Evolutionary conservation across 352 stramenopile species (phyloP).

Genomic region (Thraustochytrium sp.): DNA sequence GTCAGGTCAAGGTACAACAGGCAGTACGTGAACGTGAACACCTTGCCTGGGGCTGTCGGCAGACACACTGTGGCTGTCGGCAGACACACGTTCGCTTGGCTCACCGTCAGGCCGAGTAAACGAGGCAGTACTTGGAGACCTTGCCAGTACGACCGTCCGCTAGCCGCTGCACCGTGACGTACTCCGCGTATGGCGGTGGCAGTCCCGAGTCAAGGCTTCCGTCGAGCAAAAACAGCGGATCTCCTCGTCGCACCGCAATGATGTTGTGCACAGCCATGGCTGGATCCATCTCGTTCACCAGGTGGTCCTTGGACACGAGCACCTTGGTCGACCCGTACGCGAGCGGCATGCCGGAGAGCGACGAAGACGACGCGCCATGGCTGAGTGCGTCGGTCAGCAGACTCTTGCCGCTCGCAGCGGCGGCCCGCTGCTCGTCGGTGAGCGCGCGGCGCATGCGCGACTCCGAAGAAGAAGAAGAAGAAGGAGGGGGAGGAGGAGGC

Average conservation of each 20-base stretch:
- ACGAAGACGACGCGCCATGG: no score
- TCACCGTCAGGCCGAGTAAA: not conserved
- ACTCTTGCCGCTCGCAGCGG: not conserved
- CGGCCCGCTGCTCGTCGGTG: not conserved
- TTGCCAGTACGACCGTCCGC: slow-evolving; percentile 23
- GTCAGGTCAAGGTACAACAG: no score
- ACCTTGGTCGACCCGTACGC: not conserved
- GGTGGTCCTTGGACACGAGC: not conserved
- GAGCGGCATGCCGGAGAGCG: not conserved
- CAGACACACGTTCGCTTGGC: no score
- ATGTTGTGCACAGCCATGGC: slow-evolving; percentile 29
- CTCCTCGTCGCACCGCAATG: not conserved
- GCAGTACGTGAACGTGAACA: no score
- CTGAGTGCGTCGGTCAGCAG: not conserved
- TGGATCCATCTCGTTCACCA: not conserved
- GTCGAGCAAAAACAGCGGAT: slow-evolving; percentile 17
- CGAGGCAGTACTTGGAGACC: slow-evolving; percentile 21
- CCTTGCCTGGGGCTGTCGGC: no score
- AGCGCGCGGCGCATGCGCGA: no score
- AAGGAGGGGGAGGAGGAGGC: no score
- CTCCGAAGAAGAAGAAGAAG: no score
- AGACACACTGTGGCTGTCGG: no score
- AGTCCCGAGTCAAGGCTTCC: not conserved
- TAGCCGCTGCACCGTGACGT: slow-evolving; percentile 26
- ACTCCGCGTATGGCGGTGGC: slow-evolving; percentile 1